Evolutionary conservation across 2,329 filamentous ascomycete species (phyloP), one percentile per base, ranked within the genome.

Genomic region (Alternaria alternata): DNA sequence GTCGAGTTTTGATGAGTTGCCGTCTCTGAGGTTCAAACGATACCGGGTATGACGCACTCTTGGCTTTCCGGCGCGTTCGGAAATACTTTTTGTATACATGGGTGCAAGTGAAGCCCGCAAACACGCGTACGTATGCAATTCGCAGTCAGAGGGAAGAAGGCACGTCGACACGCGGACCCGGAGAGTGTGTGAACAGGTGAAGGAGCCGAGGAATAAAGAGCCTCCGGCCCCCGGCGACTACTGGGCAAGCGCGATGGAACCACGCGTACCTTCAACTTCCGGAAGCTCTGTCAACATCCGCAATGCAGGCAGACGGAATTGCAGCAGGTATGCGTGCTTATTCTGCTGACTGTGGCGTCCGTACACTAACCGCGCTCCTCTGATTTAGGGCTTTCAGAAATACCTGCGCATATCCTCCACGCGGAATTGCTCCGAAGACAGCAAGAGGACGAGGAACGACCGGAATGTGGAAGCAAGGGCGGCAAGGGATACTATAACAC

Each of bases 401-500:
- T 82, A 28, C 79, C 82, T 14, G 78, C 79, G 48, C 71, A 77
- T 48, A 59, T 83, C 48, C 81, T 87, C 38, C 81, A 76, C 61
- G 81, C 80, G 36, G 84, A 86, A 74, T 75, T 87, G 34, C 74
- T 73, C 54, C 79, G 84, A 68, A 77, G 85, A 72, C 80, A 84
- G 68, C 75, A 80, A 52, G 47, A 64, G 36, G 70, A 70, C n/a
- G 76, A 80, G 55, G 74, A 72, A 38, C 75, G 74, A 39, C 85
- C 86, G n/a, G 66, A 75, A 43, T 88, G 86, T 72, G 85, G 85
- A 26, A 85, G 83, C n/a, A 81, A 80, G 43, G 74, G 76, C 24
- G 71, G 62, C 14, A 79, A 76, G 54, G 83, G 81, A 20, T 70
- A 74, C 60, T 88, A 88, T 71, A 86, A 87, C 71, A 84, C 84